Base-by-base conservation (phyloP, 108 stramenopile species). In the Phaeodactylum tricornutum region DNA sequence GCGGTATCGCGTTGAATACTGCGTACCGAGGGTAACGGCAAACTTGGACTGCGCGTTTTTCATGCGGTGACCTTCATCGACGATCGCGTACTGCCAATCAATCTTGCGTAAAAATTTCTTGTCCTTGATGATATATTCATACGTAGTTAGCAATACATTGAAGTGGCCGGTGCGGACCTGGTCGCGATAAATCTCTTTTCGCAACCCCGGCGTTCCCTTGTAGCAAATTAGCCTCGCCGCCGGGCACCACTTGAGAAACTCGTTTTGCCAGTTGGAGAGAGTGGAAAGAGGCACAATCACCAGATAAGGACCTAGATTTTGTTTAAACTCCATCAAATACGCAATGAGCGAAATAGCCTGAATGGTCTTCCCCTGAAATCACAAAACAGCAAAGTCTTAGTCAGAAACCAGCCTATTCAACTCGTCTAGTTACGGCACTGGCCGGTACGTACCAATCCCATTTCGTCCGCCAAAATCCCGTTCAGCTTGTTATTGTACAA, bases 271-370 rank as follows among this genome's bases (percentile, higher is more conserved):
- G 57, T 94, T 87, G 11, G 82, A 82, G 2, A 96, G 50, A 7
- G 88, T 90, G 4, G 91, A 93, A 32, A 93, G 71, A 20, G 94
- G 94, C 17, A 91, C 94, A 43, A 95, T 86, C 12, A 95, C 85
- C 25, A 95, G 69, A 44, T 77, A 91, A 4, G 94, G 91, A 7
- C 82, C 87, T 15, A 74, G 49, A 52, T 81, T 84, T 34, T 74
- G 48, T 50, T 84, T 87, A 58, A 68, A 58, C 53, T 84, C 86
- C 72, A 94, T 91, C 34, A 86, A 54, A 43, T 87, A 89, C 1
- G 90, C 88, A 33, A 97, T 69, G 23, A 95, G 62, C 5, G 93
- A 68, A 53, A 96, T 95, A 2, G 95, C 92, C 68, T 96, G 97
- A 38, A 98, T 74, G 0, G 97, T 96, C 59, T 90, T 90, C 29